Percentiles rank a stretch among this genome's conserved stretches.
Evolutionary conservation across 2,329 filamentous ascomycete species (phyloP).

Genomic region (Hymenoscyphus linearis): DNA sequence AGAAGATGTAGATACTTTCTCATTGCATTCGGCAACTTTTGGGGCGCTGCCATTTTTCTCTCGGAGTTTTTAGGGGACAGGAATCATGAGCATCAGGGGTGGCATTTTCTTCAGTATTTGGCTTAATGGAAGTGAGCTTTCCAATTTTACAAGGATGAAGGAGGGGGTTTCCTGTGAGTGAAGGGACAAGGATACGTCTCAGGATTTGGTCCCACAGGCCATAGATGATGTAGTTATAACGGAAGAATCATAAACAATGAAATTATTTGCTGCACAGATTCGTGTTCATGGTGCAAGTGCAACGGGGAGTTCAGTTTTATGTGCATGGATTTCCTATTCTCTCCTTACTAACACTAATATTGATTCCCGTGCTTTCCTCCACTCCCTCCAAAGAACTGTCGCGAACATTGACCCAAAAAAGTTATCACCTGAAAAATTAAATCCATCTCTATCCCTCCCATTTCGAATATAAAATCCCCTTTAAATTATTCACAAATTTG

Average conservation of each 20-base stretch:
- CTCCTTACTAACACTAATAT: too few species aligned
- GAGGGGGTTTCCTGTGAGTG: neutral
- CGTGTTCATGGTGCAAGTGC: neutral
- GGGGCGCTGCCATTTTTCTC: neutral
- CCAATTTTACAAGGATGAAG: neutral
- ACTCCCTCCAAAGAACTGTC: too few species aligned
- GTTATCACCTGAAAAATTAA: too few species aligned
- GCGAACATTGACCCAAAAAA: too few species aligned
- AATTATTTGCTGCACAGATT: neutral
- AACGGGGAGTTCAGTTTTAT: neutral
- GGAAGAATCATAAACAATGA: neutral
- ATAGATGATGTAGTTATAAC: neutral
- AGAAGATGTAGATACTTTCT: neutral
- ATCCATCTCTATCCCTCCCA: too few species aligned
- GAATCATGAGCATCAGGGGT: neutral
- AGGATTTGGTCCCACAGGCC: neutral
- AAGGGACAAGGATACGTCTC: neutral
- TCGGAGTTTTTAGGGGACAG: neutral
- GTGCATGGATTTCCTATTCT: neutral
- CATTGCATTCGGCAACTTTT: neutral
- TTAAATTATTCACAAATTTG: too few species aligned
- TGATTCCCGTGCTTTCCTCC: too few species aligned
- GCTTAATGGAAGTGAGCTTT: neutral
- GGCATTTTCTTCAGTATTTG: neutral
- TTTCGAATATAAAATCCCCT: too few species aligned